These are phyloP conservation scores for Cutaneotrichosporon curvatum DNA, from an alignment of 1,284 basidiomycete species.

Conservation along the genomic window DNA sequence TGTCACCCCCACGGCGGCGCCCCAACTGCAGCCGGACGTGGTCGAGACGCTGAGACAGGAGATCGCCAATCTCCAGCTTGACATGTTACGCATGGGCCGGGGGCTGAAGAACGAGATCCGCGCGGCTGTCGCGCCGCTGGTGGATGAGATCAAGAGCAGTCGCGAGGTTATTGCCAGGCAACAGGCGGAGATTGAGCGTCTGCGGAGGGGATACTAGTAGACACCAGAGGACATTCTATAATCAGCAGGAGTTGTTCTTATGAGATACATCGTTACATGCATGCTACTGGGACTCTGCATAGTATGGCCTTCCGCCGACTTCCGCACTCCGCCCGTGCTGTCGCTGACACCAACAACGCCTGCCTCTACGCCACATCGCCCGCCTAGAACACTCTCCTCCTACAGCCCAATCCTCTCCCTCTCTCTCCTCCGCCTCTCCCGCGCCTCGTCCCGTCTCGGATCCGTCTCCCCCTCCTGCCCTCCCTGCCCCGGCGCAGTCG, in stretches of 20 bases:
- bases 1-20: background rate
- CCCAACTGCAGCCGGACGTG: background rate
- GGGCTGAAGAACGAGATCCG: slow-evolving; percentile 29
- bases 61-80: slow-evolving; percentile 28
- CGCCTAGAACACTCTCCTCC: background rate
- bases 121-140: slow-evolving; percentile 20
- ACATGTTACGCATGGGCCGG: slow-evolving; percentile 33
- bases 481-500: no score
- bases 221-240: no score
- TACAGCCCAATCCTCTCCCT: slow-evolving; percentile 12
- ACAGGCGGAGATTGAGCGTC: slow-evolving; percentile 28
- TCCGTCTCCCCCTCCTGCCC: no score
- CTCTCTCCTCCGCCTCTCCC: slow-evolving; percentile 7
- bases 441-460: slow-evolving; percentile 1
- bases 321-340: no score
- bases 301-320: no score
- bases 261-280: no score
- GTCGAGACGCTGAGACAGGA: slow-evolving; percentile 22
- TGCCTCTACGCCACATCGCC: no score
- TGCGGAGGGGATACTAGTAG: slow-evolving; percentile 22
- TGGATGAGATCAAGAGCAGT: slow-evolving; percentile 22
- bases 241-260: no score
- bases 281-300: no score
- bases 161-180: slow-evolving; percentile 26
- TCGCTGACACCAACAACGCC: no score